Evolutionary conservation across 2,329 filamentous ascomycete genomes (phyloP), one percentile per base, ranked within the genome.

Genomic region (Fusarium oligoseptatum): DNA sequence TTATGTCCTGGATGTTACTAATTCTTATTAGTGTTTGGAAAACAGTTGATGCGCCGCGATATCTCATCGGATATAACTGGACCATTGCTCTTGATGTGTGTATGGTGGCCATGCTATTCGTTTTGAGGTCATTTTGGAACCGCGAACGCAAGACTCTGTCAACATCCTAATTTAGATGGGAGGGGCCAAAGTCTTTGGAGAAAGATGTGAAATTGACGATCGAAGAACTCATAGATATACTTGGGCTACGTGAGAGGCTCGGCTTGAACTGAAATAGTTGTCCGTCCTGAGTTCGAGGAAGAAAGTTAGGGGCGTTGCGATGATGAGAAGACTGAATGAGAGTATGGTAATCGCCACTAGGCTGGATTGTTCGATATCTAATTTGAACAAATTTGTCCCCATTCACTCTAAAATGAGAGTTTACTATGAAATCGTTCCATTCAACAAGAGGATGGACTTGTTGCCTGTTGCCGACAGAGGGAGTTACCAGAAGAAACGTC

Each of bases 61-160:
- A 85, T 67, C 79, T 75, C 17, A 82, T 82, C 24, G 84, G 84
- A 1, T 86, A 80, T 36, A 74, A 74, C n/a, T 75, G 76, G 63
- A 76, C 79, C 3, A 78, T 81, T 72, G 76, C 74, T 0, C 24
- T 79, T 32, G 80, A 81, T 56, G 63, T 80, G 4, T 61, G 70
- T 17, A 74, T 76, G 67, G 57, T 78, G 32, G 62, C 50, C 12
- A 76, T 78, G 66, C 22, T 75, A 12, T 74, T 75, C 57, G 74
- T 76, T 22, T 39, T 73, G 45, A 64, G 62, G 43, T 60, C 55
- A 3, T 66, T 60, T 6, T 66, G 64, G 64, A 66, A 66, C 55
- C 64, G 64, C 4, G 64, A 60, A 24, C 64, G 52, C 17, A 66
- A 36, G 64, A n/a, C 61, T 39, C 36, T 64, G 24, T 32, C 50